Percentiles rank a stretch among this genome's conserved stretches.
Conservation (phyloP, 2,329 filamentous ascomycete species). For the Myotisia sp. region DNA sequence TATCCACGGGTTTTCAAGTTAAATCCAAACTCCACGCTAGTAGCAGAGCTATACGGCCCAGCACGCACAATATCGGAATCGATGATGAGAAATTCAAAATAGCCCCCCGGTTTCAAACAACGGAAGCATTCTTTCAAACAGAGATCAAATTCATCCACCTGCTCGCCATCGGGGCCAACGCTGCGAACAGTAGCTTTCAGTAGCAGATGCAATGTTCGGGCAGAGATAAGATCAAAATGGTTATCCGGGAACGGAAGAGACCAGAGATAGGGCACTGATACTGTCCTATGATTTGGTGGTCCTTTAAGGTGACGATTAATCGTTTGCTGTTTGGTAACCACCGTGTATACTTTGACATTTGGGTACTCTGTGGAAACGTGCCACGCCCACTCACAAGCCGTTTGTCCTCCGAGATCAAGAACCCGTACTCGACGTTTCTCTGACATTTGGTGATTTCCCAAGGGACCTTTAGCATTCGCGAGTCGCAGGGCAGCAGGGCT, state of each 20-base stretch:
- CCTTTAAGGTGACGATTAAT: conserved; percentile 65
- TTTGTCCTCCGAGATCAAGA: conserved; percentile 73
- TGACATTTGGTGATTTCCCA: conserved; percentile 15
- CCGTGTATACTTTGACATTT: conserved; percentile 74
- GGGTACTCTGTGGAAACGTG: conserved; percentile 76
- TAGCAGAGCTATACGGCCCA: conserved; percentile 62
- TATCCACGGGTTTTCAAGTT: conserved; percentile 80
- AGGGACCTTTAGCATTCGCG: conserved; percentile 17
- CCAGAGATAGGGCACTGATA: conserved; percentile 62
- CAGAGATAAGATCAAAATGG: conserved; percentile 84
- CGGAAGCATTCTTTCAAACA: conserved; percentile 78
- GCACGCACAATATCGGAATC: conserved; percentile 83
- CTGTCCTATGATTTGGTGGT: conserved; percentile 72
- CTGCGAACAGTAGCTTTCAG: conserved; percentile 56
- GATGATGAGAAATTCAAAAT: conserved; percentile 78
- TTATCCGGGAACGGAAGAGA: conserved; percentile 71
- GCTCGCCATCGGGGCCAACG: conserved; percentile 41
- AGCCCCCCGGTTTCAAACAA: conserved; percentile 82
- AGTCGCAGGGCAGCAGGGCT: conserved; percentile 35
- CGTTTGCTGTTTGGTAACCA: conserved; percentile 60
- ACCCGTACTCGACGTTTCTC: conserved; percentile 46
- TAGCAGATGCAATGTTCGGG: conserved; percentile 70
- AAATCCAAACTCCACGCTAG: conserved; percentile 84
- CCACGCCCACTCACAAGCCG: conserved; percentile 91
- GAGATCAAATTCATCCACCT: conserved; percentile 72